Percentiles rank a stretch among this genome's conserved stretches.
These are phyloP conservation scores for Ophiostoma ips DNA, from an alignment of 2,329 filamentous ascomycete genomes.

Conservation along the genomic window DNA sequence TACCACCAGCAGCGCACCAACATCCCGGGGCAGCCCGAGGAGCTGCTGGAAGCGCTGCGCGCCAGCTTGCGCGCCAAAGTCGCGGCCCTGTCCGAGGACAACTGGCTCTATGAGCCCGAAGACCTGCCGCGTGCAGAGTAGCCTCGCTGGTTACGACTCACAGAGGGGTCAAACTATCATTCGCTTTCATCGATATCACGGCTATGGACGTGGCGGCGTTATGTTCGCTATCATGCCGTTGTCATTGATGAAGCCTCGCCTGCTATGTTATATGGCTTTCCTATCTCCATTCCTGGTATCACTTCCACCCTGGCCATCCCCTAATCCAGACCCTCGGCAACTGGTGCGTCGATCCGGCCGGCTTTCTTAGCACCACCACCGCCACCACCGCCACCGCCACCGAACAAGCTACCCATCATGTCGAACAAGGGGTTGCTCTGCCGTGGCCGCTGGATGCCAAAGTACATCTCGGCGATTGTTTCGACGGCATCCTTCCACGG, in stretches of 20 bases:
- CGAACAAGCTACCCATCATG: constrained; percentile 95
- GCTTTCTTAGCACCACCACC: constrained; percentile 27
- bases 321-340: constrained; percentile 46
- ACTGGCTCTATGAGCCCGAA: constrained; percentile 80
- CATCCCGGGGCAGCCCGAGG: constrained; percentile 52
- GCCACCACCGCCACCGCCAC: constrained; percentile 48
- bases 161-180: too few species aligned
- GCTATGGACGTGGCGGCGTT: too few species aligned
- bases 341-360: constrained; percentile 33
- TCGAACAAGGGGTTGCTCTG: constrained; percentile 90
- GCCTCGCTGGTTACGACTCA: background rate
- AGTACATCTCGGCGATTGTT: constrained; percentile 92
- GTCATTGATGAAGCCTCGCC: too few species aligned
- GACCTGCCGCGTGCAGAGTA: constrained; percentile 28
- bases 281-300: too few species aligned
- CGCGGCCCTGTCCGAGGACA: constrained; percentile 62
- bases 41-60: constrained; percentile 55
- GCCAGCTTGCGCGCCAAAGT: constrained; percentile 61
- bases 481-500: constrained; percentile 69
- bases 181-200: too few species aligned
- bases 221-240: too few species aligned
- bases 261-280: too few species aligned
- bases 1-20: constrained; percentile 43
- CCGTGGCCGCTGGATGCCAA: constrained; percentile 73
- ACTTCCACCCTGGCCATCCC: background rate